Base-by-base conservation (phyloP, 345 rosid genomes). In the Capsella bursapastoris region DNA sequence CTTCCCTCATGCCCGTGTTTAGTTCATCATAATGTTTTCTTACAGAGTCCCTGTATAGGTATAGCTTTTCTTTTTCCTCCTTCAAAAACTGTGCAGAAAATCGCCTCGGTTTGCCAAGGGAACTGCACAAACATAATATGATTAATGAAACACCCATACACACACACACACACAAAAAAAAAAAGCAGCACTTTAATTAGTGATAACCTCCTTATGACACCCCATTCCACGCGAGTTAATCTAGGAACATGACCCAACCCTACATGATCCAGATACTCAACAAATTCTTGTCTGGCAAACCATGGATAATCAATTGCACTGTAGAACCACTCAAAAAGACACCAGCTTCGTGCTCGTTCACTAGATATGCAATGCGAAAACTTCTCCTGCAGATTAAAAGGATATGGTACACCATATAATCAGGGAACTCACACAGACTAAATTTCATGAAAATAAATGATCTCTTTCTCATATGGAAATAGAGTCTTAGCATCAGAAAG, bases 271-370 rank as follows among this genome's bases (percentile, higher is more conserved):
- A 90, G 78, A 82, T 90, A 90, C 78, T 90, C 97, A 79, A 84
- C 84, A 84, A 90, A 90, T 84, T 90, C 97, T 84, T 84, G 85
- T 84, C 81, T 88, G 40, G 92, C 87, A 83, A 90, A 90, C 97
- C 97, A 90, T 32, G 94, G 97, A 79, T 90, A 90, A 82, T 90
- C 97, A 75, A 90, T 85, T 70, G 94, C 87, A 79, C 94, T 84
- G 63, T 87, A 86, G 81, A 90, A 88, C 90, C 92, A 90, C 81
- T 90, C 97, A 70, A 82, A 88, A 64, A 70, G 55, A 74, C 94
- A 88, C 97, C 92, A 88, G 67, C 83, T 82, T 73, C 90, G 83
- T 32, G 84, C 84, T 86, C 66, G 77, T 66, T 68, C 58, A 76
- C 79, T 64, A 37, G 86, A 85, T 44, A 88, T 84, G 85, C 81